Percentiles rank a stretch among this genome's conserved stretches.
Evolutionary conservation across 1,284 basidiomycete genomes (phyloP).

Genomic region (Tilletia indica): DNA sequence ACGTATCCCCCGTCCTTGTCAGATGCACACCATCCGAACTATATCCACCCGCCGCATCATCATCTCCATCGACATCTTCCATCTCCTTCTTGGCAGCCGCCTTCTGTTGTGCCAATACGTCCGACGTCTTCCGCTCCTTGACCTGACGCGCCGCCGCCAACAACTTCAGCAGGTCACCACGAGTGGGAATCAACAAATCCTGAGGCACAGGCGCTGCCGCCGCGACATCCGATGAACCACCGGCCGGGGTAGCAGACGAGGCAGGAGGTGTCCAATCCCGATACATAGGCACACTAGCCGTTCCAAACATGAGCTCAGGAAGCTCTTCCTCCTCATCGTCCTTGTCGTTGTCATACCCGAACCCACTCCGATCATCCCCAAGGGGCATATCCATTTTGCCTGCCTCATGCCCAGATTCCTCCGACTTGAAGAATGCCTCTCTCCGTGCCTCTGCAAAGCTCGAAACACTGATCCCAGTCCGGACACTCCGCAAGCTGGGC

Average conservation of each 20-base stretch:
- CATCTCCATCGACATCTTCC: background rate
- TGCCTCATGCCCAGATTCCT: constrained; percentile 13
- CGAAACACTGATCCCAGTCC: constrained; percentile 33
- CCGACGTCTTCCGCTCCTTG: constrained; percentile 15
- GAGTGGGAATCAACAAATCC: constrained; percentile 3
- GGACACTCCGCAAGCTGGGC: constrained; percentile 41
- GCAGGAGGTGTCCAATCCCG: constrained; percentile 10
- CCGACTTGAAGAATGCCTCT: constrained; percentile 42
- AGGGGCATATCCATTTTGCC: background rate
- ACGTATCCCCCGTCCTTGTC: background rate
- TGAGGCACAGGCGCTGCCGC: background rate
- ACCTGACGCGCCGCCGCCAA: background rate
- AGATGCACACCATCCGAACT: background rate
- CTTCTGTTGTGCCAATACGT: constrained; percentile 1
- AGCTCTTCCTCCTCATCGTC: constrained; percentile 48
- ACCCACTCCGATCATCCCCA: background rate
- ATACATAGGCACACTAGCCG: constrained; percentile 49
- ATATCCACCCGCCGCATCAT: background rate
- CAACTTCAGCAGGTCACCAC: constrained; percentile 1
- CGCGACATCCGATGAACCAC: no score
- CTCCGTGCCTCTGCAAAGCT: constrained; percentile 42
- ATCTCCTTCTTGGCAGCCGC: constrained; percentile 7
- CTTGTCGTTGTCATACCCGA: constrained; percentile 17
- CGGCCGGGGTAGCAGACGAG: background rate
- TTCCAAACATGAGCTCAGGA: constrained; percentile 49